Evolutionary conservation across 2,329 filamentous ascomycete genomes (phyloP), one percentile per base, ranked within the genome.

Genomic region (Alternaria longipes): DNA sequence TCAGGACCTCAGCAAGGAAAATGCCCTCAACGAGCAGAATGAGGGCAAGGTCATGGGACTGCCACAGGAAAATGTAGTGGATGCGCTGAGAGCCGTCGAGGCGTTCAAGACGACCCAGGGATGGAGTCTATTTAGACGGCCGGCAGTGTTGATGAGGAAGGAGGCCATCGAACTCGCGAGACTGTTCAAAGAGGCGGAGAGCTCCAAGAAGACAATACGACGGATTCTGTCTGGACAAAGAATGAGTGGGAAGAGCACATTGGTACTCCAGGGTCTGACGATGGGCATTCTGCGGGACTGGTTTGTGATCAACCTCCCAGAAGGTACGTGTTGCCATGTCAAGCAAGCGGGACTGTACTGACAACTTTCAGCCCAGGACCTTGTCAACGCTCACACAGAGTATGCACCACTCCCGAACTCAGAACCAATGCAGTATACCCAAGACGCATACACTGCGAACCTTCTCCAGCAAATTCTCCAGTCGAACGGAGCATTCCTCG

Each of bases 81-180:
- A 97, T 81, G 87, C 90, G 77, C 83, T 99, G 81, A 87, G 93
- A 71, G 86, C 89, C n/a, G 84, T 91, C 55, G 92, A 97, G 75
- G 93, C 92, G 4, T 99, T 99, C 84, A 97, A 97, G 86, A 84
- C 89, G 22, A 91, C 89, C 24, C 95, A 98, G 84, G 89, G 87
- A 66, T 99, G 95, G 94, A 87, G 85, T 60, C 82, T 97, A 72
- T 99, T 98, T 81, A 84, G 92, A 69, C 86, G 89, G 67, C 95
- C 95, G 26, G 91, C 91, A 57, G 87, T 90, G 55, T 82, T 99
- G 75, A 82, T 97, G 64, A 87, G 94, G 69, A 84, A 86, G 59
- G 92, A 97, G 83, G 91, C 91, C n/a, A 82, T 91, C 41, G 85
- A 91, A 62, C 72, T 97, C 71, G 86, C 87, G n/a, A 83, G 82